phyloP scores from a whole-genome alignment of 2,329 filamentous ascomycete species.

The Fusarium compactum region DNA sequence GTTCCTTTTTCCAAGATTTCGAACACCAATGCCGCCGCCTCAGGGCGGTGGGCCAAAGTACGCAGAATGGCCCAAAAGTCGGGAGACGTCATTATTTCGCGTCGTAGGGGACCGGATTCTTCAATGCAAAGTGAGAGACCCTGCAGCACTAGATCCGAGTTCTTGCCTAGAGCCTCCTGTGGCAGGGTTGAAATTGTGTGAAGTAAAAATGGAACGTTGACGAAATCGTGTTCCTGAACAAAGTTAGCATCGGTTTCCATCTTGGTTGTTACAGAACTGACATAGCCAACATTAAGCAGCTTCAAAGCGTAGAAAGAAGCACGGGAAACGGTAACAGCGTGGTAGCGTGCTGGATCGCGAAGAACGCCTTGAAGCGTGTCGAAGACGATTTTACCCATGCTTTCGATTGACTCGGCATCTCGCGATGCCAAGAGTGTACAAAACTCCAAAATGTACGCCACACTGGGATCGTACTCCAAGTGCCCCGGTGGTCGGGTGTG shows the following conservation, averaged over 20 bases:
- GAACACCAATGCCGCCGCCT: conserved; percentile 83
- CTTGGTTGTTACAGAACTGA: conserved; percentile 61
- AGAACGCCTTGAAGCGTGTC: conserved; percentile 85
- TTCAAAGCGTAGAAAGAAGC: conserved; percentile 88
- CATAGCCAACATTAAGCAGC: conserved; percentile 85
- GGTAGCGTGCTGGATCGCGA: conserved; percentile 81
- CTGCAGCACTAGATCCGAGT: conserved; percentile 79
- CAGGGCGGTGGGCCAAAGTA: conserved; percentile 74
- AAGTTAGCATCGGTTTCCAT: conserved; percentile 35
- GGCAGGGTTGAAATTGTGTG: conserved; percentile 92
- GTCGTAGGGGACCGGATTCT: conserved; percentile 80
- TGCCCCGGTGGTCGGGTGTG: conserved; percentile 50
- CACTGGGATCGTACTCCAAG: conserved; percentile 82
- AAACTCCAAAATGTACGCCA: conserved; percentile 92
- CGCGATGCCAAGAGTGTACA: conserved; percentile 84
- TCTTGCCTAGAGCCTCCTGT: conserved; percentile 79
- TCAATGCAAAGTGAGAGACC: conserved; percentile 85
- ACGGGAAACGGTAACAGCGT: conserved; percentile 85
- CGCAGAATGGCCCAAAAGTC: conserved; percentile 96
- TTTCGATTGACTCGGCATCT: conserved; percentile 77
- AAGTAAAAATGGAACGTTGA: conserved; percentile 90
- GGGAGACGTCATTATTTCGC: conserved; percentile 94
- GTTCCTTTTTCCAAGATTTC: conserved; percentile 85
- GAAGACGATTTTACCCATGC: conserved; percentile 82
- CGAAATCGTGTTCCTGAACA: conserved; percentile 83